Evolutionary conservation across 2,329 filamentous ascomycete species (phyloP).

Genomic region (Paraphoma sp.): DNA sequence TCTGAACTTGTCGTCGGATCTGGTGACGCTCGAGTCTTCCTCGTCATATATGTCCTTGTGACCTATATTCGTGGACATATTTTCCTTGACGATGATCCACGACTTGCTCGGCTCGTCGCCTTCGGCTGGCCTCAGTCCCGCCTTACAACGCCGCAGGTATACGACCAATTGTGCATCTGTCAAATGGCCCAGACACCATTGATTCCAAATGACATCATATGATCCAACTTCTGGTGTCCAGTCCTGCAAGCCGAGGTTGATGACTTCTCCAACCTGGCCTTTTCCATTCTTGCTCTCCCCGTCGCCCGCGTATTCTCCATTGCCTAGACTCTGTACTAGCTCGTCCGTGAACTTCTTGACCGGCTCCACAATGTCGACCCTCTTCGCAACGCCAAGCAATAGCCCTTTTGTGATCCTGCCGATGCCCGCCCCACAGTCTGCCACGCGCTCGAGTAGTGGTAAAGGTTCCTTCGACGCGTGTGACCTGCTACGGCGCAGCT

Average conservation of each 20-base stretch:
- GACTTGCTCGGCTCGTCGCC: constrained; percentile 49
- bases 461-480: constrained; percentile 25
- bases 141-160: constrained; percentile 69
- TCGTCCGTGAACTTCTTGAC: constrained; percentile 78
- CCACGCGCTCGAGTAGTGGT: constrained; percentile 51
- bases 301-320: constrained; percentile 28
- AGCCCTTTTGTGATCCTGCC: constrained; percentile 82
- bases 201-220: constrained; percentile 87
- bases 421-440: constrained; percentile 73
- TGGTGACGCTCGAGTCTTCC: constrained; percentile 77
- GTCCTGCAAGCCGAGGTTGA: constrained; percentile 75
- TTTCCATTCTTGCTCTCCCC: constrained; percentile 27
- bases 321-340: constrained; percentile 49
- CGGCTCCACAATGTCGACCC: constrained; percentile 85
- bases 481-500: constrained; percentile 56
- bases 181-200: constrained; percentile 89
- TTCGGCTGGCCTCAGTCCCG: constrained; percentile 49
- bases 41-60: constrained; percentile 75
- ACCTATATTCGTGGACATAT: constrained; percentile 63
- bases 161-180: constrained; percentile 74
- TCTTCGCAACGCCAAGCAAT: constrained; percentile 71
- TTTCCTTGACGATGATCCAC: constrained; percentile 81
- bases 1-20: constrained; percentile 75
- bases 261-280: constrained; percentile 67
- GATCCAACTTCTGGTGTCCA: constrained; percentile 61